Percentiles rank a stretch among this genome's conserved stretches.
Conservation (phyloP, 345 rosid species). For the Hibiscus syriacus region DNA sequence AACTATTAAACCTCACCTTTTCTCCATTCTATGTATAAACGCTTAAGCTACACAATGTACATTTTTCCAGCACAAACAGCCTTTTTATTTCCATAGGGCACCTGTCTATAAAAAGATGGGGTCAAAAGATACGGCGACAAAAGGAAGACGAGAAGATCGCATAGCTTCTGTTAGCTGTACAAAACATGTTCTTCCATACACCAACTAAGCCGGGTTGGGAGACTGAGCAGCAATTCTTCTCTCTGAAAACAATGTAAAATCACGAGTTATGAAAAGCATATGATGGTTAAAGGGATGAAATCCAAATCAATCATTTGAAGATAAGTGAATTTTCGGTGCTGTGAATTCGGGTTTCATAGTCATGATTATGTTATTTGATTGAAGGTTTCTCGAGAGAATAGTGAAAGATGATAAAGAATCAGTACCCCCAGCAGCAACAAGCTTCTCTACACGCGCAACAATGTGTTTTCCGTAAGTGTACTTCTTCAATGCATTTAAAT, state of each 20-base stretch:
- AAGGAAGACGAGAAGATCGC: conserved; percentile 28
- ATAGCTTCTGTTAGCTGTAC: conserved; percentile 63
- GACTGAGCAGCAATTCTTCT: conserved; percentile 59
- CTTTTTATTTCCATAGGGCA: conserved; percentile 42
- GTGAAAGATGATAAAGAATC: no score
- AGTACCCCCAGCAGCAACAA: no score
- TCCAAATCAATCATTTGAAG: neutral
- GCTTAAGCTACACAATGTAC: conserved; percentile 74
- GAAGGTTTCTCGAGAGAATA: neutral
- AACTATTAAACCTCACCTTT: conserved; percentile 33
- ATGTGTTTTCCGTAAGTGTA: no score
- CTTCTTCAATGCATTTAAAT: no score
- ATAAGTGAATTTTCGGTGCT: neutral
- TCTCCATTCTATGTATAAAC: conserved; percentile 47
- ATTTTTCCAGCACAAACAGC: conserved; percentile 38
- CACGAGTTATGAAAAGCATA: neutral
- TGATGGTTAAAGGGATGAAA: neutral
- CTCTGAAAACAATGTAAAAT: conserved; percentile 32
- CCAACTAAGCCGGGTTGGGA: conserved; percentile 34
- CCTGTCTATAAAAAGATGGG: conserved; percentile 28
- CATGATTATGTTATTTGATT: neutral
- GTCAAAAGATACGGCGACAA: conserved; percentile 18
- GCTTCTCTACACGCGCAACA: no score
- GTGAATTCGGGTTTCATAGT: neutral
- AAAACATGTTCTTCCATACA: conserved; percentile 35